phyloP scores from a whole-genome alignment of 2,329 filamentous ascomycete species.

The Triangularia verruculosa region DNA sequence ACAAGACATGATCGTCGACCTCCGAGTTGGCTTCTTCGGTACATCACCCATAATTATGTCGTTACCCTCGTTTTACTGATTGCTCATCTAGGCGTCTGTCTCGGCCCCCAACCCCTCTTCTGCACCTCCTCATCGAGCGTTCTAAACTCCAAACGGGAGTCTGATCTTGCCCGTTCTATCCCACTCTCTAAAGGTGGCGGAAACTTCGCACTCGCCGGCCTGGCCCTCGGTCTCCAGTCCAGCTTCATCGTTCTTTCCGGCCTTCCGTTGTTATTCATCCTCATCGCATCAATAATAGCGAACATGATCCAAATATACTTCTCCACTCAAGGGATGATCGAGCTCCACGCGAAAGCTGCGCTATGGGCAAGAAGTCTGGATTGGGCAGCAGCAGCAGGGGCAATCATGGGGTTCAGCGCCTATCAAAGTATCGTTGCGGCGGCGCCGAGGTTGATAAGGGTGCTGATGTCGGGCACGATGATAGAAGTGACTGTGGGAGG shows the following conservation, averaged over 20 bases:
- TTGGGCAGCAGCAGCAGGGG: conserved; percentile 23
- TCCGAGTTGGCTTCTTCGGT: conserved; percentile 25
- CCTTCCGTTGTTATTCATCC: conserved; percentile 19
- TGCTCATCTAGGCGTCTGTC: conserved; percentile 20
- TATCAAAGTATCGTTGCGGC: conserved; percentile 16
- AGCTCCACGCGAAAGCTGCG: conserved; percentile 22
- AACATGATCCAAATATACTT: conserved; percentile 24
- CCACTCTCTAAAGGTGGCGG: conserved; percentile 14
- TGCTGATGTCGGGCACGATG: conserved; percentile 11
- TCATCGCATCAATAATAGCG: conserved; percentile 16
- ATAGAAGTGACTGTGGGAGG: conserved; percentile 12
- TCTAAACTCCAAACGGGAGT: conserved; percentile 7
- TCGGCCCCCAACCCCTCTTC: conserved; percentile 20
- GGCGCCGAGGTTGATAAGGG: conserved; percentile 17
- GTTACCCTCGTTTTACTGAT: neutral
- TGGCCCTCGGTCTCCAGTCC: conserved; percentile 23
- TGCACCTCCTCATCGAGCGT: conserved; percentile 16
- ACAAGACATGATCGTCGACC: conserved; percentile 14
- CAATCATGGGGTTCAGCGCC: conserved; percentile 13
- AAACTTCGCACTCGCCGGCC: conserved; percentile 20
- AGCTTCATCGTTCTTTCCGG: conserved; percentile 22
- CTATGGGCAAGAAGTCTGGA: conserved; percentile 25
- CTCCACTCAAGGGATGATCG: conserved; percentile 9
- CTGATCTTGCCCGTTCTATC: conserved; percentile 14
- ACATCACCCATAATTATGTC: neutral